Conservation (phyloP, 441 rosid genomes). For the Sinapis alba region DNA sequence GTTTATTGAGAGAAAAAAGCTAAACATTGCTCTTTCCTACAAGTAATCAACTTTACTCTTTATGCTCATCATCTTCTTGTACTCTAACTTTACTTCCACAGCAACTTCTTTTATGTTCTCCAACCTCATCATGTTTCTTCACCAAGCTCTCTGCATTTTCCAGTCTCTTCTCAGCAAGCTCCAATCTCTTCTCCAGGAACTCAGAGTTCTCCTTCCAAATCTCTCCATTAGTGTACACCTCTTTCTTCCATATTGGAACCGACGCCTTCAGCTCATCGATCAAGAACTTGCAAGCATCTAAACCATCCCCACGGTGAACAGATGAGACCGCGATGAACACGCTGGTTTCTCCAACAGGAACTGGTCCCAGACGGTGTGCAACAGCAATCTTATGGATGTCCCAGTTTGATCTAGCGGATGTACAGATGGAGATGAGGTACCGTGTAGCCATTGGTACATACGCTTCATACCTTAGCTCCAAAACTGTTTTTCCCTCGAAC, state of each 20-base stretch:
- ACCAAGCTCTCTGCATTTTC: slow-evolving; percentile 46
- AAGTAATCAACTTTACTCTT: slow-evolving; percentile 29
- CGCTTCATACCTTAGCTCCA: slow-evolving; percentile 87
- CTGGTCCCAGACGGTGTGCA: slow-evolving; percentile 77
- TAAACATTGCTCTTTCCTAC: slow-evolving; percentile 18
- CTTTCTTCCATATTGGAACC: slow-evolving; percentile 45
- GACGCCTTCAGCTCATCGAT: slow-evolving; percentile 84
- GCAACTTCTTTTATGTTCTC: slow-evolving; percentile 47
- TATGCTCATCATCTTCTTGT: slow-evolving; percentile 33
- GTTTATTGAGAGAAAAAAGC: slow-evolving; percentile 16
- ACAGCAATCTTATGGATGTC: slow-evolving; percentile 67
- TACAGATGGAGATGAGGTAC: slow-evolving; percentile 57
- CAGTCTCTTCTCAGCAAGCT: slow-evolving; percentile 47
- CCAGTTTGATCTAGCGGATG: slow-evolving; percentile 72
- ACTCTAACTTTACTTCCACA: slow-evolving; percentile 60
- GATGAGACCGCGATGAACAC: slow-evolving; percentile 84
- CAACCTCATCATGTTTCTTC: slow-evolving; percentile 33
- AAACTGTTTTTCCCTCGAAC: slow-evolving; percentile 72
- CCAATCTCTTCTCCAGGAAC: slow-evolving; percentile 61
- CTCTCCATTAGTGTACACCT: slow-evolving; percentile 80
- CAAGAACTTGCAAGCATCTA: slow-evolving; percentile 80
- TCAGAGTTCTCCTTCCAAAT: slow-evolving; percentile 88
- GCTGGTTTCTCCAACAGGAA: slow-evolving; percentile 84
- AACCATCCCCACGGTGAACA: slow-evolving; percentile 78
- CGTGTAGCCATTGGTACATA: slow-evolving; percentile 82